A percentile compares a stretch with the other conserved stretches of the same genome.
Evolutionary conservation across 2,329 filamentous ascomycete species (phyloP).

Genomic region (Beauveria asiatica): DNA sequence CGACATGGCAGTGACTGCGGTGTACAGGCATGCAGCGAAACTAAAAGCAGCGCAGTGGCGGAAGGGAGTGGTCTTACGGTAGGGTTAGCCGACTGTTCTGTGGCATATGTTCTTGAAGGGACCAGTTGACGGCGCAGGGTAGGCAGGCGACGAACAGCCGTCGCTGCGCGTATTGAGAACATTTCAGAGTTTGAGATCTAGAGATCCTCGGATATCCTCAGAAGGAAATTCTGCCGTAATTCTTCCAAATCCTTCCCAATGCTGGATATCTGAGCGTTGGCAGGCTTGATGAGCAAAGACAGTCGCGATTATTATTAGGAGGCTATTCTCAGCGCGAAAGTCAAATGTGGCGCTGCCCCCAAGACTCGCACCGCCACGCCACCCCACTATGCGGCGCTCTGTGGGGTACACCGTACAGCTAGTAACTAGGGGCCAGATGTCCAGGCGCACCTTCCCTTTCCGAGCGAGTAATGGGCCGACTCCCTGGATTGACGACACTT

Average conservation of each 20-base stretch:
- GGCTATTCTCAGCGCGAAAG: background rate
- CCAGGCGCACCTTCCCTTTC: constrained; percentile 4
- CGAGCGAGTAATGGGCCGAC: background rate
- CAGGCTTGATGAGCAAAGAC: background rate
- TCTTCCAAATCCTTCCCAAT: background rate
- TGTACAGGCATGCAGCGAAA: too few species aligned
- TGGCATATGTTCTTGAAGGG: constrained; percentile 2
- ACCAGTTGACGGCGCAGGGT: background rate
- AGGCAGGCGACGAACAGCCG: background rate
- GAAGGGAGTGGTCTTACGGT: background rate
- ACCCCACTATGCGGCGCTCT: background rate
- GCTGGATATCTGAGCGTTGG: background rate
- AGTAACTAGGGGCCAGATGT: constrained; percentile 1
- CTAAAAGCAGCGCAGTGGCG: too few species aligned
- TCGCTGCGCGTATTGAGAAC: constrained; percentile 3
- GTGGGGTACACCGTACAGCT: constrained; percentile 8
- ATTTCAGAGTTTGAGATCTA: background rate
- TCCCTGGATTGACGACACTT: constrained; percentile 16
- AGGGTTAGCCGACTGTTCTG: constrained; percentile 8
- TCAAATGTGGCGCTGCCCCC: background rate
- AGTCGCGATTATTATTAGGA: background rate
- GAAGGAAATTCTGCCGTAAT: background rate
- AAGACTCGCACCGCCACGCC: background rate
- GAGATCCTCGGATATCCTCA: too few species aligned
- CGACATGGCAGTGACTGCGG: background rate